Evolutionary conservation across 106 monocot species (phyloP).

Genomic region (Vanilla planifolia): DNA sequence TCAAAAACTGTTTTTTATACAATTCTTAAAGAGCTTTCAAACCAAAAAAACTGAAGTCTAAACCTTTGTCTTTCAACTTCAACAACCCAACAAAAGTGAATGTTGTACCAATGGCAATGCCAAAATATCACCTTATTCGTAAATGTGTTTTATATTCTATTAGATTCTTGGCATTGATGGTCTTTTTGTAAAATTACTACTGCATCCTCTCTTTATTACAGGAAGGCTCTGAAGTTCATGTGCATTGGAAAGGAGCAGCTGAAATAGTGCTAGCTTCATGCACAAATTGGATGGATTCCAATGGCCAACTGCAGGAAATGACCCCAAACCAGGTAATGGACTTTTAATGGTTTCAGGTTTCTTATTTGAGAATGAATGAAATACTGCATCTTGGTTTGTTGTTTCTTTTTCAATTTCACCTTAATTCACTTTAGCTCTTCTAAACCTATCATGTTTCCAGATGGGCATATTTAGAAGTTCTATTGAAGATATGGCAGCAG

Average conservation of each 20-base stretch:
- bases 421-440: background rate
- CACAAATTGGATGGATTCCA: conserved; percentile 56
- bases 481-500: conserved; percentile 83
- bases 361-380: background rate
- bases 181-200: background rate
- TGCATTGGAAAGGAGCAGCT: conserved; percentile 99
- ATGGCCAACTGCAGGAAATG: conserved; percentile 52
- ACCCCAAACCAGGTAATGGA: conserved; percentile 39
- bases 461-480: conserved; percentile 51
- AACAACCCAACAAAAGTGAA: too few species aligned
- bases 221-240: conserved; percentile 62
- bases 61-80: too few species aligned
- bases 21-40: too few species aligned
- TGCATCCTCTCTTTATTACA: conserved; percentile 17
- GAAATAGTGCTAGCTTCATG: conserved; percentile 83
- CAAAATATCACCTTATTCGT: too few species aligned
- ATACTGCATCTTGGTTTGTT: background rate
- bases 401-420: background rate
- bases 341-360: background rate
- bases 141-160: too few species aligned
- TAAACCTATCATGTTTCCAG: conserved; percentile 26
- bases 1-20: too few species aligned
- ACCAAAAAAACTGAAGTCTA: too few species aligned
- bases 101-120: too few species aligned
- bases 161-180: background rate